Conservation (phyloP, 352 stramenopile species). For the Pythium biforme region DNA sequence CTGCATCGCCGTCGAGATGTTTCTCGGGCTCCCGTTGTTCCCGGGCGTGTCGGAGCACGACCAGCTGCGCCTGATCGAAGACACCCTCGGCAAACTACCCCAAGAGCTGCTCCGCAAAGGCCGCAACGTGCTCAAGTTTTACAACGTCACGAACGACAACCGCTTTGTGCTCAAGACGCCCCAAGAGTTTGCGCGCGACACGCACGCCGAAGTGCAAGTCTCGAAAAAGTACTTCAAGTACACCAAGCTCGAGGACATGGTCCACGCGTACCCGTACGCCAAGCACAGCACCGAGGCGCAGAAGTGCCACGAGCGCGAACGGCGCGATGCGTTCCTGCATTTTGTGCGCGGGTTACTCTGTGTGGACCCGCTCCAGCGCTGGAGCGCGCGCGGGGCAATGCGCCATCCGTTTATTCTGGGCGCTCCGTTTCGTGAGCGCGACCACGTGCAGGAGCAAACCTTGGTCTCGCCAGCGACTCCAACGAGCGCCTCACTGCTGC, state of each 20-base stretch:
- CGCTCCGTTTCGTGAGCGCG: conserved; percentile 23
- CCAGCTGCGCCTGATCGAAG: conserved; percentile 93
- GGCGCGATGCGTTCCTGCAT: conserved; percentile 36
- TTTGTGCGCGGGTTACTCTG: conserved; percentile 35
- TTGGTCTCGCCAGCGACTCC: not conserved
- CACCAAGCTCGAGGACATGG: conserved; percentile 41
- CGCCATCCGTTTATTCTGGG: conserved; percentile 51
- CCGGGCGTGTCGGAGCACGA: conserved; percentile 92
- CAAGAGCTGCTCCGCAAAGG: conserved; percentile 35
- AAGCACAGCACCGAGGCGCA: conserved; percentile 24
- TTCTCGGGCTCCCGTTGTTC: conserved; percentile 95
- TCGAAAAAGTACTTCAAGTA: conserved; percentile 63
- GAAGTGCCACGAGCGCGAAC: conserved; percentile 16
- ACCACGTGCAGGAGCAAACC: not conserved
- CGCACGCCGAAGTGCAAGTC: conserved; percentile 25
- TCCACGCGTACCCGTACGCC: conserved; percentile 40
- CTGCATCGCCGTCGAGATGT: conserved; percentile 87
- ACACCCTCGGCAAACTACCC: conserved; percentile 61
- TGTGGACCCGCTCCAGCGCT: conserved; percentile 36
- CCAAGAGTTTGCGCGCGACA: conserved; percentile 39
- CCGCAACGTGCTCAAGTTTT: conserved; percentile 46
- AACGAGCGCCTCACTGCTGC: too few relatives aligned
- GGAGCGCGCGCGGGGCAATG: conserved; percentile 38
- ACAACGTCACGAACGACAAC: conserved; percentile 30
- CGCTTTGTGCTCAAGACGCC: conserved; percentile 40